Evolutionary conservation across 2,329 filamentous ascomycete species (phyloP).

Genomic region (Neoscytalidium dimidiatum): DNA sequence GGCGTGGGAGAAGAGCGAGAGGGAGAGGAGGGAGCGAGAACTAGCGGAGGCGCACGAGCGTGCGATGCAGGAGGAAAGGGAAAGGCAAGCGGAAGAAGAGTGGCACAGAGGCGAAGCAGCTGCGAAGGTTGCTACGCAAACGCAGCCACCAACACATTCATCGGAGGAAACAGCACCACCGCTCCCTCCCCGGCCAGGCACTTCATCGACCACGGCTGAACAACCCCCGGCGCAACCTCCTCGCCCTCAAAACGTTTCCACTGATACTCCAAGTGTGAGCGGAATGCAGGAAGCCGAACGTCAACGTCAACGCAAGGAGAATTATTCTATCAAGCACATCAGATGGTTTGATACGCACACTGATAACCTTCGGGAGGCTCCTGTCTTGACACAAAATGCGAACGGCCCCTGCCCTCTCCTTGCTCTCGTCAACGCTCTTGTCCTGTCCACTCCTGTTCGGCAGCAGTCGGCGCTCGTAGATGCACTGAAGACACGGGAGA

Average conservation of each 20-base stretch:
- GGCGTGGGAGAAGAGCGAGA: conserved; percentile 31
- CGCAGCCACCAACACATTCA: neutral
- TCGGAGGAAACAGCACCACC: conserved; percentile 28
- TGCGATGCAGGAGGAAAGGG: conserved; percentile 27
- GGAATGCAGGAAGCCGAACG: conserved; percentile 34
- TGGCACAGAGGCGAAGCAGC: conserved; percentile 26
- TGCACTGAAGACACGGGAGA: conserved; percentile 76
- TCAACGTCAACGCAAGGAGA: conserved; percentile 61
- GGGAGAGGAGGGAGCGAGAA: conserved; percentile 29
- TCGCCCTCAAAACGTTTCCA: conserved; percentile 19
- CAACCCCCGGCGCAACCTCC: conserved; percentile 34
- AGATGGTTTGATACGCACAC: conserved; percentile 73
- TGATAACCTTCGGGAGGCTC: conserved; percentile 70
- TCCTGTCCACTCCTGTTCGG: conserved; percentile 74
- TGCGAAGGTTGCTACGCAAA: conserved; percentile 21
- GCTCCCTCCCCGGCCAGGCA: conserved; percentile 33
- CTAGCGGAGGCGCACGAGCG: conserved; percentile 25
- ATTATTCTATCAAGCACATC: conserved; percentile 91
- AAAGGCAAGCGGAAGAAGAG: conserved; percentile 31
- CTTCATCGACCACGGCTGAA: conserved; percentile 24
- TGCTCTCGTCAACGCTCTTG: conserved; percentile 88
- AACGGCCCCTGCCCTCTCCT: conserved; percentile 94
- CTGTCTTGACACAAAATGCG: conserved; percentile 87
- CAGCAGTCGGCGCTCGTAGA: conserved; percentile 72
- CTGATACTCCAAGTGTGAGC: conserved; percentile 25